Percentiles rank a stretch among this genome's conserved stretches.
phyloP scores from a whole-genome alignment of 177 flowering plant genomes.

The Vitis hybrid region DNA sequence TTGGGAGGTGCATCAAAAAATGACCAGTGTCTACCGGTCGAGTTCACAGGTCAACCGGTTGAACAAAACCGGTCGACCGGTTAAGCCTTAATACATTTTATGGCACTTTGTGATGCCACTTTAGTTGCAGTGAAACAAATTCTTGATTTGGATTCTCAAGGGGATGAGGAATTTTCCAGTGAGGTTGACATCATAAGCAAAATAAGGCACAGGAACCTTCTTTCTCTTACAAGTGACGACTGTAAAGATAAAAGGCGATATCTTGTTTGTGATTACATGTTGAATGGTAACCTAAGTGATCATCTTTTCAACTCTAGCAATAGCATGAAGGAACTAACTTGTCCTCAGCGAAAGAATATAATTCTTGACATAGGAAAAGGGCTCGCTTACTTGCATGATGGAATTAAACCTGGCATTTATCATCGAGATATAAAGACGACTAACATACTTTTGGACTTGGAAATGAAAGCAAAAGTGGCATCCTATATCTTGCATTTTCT shows the following conservation, averaged over 20 bases:
- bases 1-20: no score
- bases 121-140: slow-evolving; percentile 42
- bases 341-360: slow-evolving; percentile 52
- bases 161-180: slow-evolving; percentile 38
- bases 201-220: slow-evolving; percentile 39
- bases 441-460: slow-evolving; percentile 49
- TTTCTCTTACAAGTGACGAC: slow-evolving; percentile 18
- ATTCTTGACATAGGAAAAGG: slow-evolving; percentile 53
- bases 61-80: no score
- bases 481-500: no score
- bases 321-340: slow-evolving; percentile 19
- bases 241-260: slow-evolving; percentile 29
- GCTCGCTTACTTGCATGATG: slow-evolving; percentile 50
- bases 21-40: no score
- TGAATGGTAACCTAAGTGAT: slow-evolving; percentile 48
- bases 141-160: slow-evolving; percentile 26
- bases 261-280: slow-evolving; percentile 57
- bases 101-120: slow-evolving; percentile 29
- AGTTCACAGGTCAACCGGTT: no score
- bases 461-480: slow-evolving; percentile 47
- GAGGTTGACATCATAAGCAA: slow-evolving; percentile 47
- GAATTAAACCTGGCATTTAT: slow-evolving; percentile 45
- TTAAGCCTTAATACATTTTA: no score
- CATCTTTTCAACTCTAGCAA: slow-evolving; percentile 22
- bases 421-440: slow-evolving; percentile 55